Conservation (phyloP, 1,284 basidiomycete genomes). For the Stygiomarasmius scandens region DNA sequence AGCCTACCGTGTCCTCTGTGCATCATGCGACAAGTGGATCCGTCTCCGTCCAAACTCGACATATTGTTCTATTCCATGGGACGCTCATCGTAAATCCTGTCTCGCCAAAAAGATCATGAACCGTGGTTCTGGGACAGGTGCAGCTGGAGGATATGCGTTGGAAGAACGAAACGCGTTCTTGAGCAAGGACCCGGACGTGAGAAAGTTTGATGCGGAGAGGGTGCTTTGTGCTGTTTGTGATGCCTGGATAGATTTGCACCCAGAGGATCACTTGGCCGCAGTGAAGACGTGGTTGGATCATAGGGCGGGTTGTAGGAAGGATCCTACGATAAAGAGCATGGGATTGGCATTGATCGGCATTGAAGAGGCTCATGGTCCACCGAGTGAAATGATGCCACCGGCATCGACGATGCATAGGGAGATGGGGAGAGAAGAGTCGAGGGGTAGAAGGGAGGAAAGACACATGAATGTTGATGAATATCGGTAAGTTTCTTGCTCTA, state of each 20-base stretch:
- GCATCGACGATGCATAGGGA: not conserved
- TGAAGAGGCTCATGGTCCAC: not conserved
- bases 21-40: slow-evolving; percentile 80
- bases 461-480: not conserved
- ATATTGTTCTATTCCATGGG: slow-evolving; percentile 84
- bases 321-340: not conserved
- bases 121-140: slow-evolving; percentile 32
- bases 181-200: slow-evolving; percentile 63
- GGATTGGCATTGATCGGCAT: not conserved
- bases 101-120: slow-evolving; percentile 54
- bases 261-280: slow-evolving; percentile 54
- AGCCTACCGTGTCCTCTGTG: slow-evolving; percentile 76
- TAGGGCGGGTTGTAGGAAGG: slow-evolving; percentile 47
- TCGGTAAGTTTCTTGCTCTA: too few relatives aligned
- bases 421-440: not conserved
- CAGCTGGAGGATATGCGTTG: slow-evolving; percentile 55
- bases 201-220: slow-evolving; percentile 72
- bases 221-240: slow-evolving; percentile 70
- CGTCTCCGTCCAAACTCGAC: slow-evolving; percentile 78
- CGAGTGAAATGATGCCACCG: not conserved
- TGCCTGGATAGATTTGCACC: slow-evolving; percentile 58
- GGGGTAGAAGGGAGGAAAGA: not conserved
- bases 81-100: slow-evolving; percentile 76
- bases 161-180: slow-evolving; percentile 62
- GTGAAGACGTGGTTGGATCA: slow-evolving; percentile 58